Base-by-base conservation (phyloP, 495 filamentous ascomycete genomes). In the Annulohypoxylon stygium region DNA sequence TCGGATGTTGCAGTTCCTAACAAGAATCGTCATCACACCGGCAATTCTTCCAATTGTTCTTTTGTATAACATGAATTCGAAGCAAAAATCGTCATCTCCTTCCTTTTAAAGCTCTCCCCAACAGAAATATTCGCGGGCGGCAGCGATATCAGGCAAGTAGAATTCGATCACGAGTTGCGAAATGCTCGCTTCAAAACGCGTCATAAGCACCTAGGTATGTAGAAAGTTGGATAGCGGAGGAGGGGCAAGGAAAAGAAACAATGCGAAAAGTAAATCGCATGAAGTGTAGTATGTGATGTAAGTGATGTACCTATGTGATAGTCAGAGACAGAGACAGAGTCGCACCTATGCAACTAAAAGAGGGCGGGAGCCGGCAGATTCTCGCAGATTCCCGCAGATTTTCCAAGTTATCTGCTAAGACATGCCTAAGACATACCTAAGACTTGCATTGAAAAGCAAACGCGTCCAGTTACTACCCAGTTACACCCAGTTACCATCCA, bases 1-100 rank as follows among this genome's bases (percentile, higher is more conserved):
- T 39, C 34, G 39, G 26, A 69, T 60, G 58, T 25, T 41, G 43
- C 67, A n/a, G 72, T 75, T 75, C 71, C 72, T 63, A 68, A 75
- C 64, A 50, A 50, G n/a, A 58, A 70, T 55, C 63, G 58, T 43
- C 63, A 53, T 70, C 51, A 60, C 62, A 41, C 43, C 61, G 55
- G 41, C 53, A 70, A 30, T 67, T 63, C 10, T 23, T 26, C 25
- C 30, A 11, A 26, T 60, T 18, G 18, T 43, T 41, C 57, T 23
- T 69, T 23, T 47, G 20, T 48, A 23, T 20, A 47, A 47, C 18
- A 47, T 50, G 48, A 62, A 57, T 62, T 16, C 4, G 23, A 25
- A 62, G 25, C 12, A 37, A 51, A 51, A 61, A 62, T 30, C 18
- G 41, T 23, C 43, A 43, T 12, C 47, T 58, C 61, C 50, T 70